Evolutionary conservation across 2,329 filamentous ascomycete species (phyloP), one percentile per base, ranked within the genome.

Genomic region (Epicoccum sorghinum): DNA sequence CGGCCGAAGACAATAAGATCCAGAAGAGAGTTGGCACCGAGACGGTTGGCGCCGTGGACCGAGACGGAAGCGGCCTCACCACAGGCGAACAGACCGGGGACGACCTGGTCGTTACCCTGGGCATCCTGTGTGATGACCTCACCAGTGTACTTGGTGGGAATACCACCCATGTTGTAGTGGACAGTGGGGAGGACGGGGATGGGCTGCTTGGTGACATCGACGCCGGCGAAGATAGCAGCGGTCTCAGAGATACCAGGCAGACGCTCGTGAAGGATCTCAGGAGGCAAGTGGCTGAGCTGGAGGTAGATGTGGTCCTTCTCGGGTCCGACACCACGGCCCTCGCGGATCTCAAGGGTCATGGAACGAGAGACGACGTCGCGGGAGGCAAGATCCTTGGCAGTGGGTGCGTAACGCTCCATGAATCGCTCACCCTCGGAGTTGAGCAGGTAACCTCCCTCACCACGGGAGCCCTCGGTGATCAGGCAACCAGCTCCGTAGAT

Each of bases 81-180:
- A 68, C 93, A 97, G 69, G 95, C 95, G 75, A 93, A 98, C 61
- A 99, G 86, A 77, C 93, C 93, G 53, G 91, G 92, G 22, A 99
- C 95, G 66, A 96, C 85, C 83, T 96, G 85, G 81, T 98, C 95
- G 54, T 96, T 86, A 65, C 95, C 95, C 58, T 86, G 77, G 73
- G 90, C 88, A 67, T 97, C 91, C 47, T 96, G 82, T 14, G 91
- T 96, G 66, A 99, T 79, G 58, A 98, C 95, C 80, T 99, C 92
- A 77, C 95, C 93, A 59, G 91, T 97, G 84, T 96, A 98, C 73
- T 91, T 91, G 65, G 95, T 98, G 47, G 93, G 93, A 67, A 99
- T 97, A 84, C 95, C 93, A 79, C 93, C 93, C 95, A 98, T 99
- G 85, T 97, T 97, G 86, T 99, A 99, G 84, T 99, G 93, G 65